A percentile compares a stretch with the other conserved stretches of the same genome.
phyloP scores from a whole-genome alignment of 2,329 filamentous ascomycete species.

The Botrytis porri region DNA sequence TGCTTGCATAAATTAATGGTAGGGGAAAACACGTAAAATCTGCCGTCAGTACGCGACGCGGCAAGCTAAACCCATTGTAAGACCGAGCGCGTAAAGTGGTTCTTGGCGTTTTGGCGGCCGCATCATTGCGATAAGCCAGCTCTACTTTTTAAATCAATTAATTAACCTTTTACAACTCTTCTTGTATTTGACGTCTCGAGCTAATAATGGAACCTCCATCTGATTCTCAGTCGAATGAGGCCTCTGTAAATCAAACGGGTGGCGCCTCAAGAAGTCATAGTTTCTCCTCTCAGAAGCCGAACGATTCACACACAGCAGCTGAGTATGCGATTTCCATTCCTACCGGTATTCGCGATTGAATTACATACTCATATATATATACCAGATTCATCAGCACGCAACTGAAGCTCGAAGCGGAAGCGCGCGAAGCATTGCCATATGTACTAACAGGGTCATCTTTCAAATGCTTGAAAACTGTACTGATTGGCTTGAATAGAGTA shows the following conservation, averaged over 20 bases:
- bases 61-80: slow-evolving; percentile 8
- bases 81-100: slow-evolving; percentile 28
- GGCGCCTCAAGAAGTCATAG: slow-evolving; percentile 50
- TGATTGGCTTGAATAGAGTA: slow-evolving; percentile 59
- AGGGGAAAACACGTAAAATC: slow-evolving; percentile 14
- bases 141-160: not conserved
- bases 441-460: slow-evolving; percentile 48
- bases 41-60: slow-evolving; percentile 6
- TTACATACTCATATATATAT: slow-evolving; percentile 1
- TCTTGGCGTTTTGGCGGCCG: slow-evolving; percentile 13
- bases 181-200: not conserved
- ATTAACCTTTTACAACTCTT: not conserved
- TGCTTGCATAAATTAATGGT: slow-evolving; percentile 9
- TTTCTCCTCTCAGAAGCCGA: slow-evolving; percentile 52
- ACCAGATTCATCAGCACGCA: slow-evolving; percentile 81
- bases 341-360: not conserved
- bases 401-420: slow-evolving; percentile 88
- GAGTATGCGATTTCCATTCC: slow-evolving; percentile 35
- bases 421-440: slow-evolving; percentile 90
- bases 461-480: not conserved
- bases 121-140: slow-evolving; percentile 6
- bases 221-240: not conserved
- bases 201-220: not conserved
- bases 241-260: slow-evolving; percentile 23
- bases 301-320: slow-evolving; percentile 52